Percentiles rank a stretch among this genome's conserved stretches.
Evolutionary conservation across 495 filamentous ascomycete species (phyloP).

Genomic region (Hypoxylon intermedium): DNA sequence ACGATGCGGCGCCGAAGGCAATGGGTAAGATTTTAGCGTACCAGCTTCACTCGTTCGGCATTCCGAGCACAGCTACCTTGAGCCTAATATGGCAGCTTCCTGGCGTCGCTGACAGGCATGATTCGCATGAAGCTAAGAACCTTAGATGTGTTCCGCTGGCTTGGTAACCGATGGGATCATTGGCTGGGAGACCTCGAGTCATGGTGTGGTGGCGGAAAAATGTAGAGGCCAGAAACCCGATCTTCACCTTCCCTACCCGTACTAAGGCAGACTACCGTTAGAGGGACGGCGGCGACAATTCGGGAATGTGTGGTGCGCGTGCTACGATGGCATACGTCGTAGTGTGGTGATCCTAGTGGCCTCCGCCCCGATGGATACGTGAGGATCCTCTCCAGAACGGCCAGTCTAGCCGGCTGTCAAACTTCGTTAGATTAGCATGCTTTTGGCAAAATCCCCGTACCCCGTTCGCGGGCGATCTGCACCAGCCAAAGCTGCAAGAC

Average conservation of each 20-base stretch:
- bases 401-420: constrained; percentile 37
- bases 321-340: constrained; percentile 20
- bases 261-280: constrained; percentile 19
- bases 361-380: constrained; percentile 33
- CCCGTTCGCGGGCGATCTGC: constrained; percentile 32
- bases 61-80: neutral
- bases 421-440: constrained; percentile 30
- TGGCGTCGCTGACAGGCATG: constrained; percentile 20
- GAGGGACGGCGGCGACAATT: constrained; percentile 24
- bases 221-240: neutral
- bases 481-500: constrained; percentile 30
- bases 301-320: constrained; percentile 31
- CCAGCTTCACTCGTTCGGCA: neutral
- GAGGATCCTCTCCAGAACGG: constrained; percentile 24
- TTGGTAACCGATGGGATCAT: constrained; percentile 19
- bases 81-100: constrained; percentile 9
- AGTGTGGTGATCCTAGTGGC: constrained; percentile 25
- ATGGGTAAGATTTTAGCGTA: neutral
- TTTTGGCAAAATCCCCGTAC: constrained; percentile 37
- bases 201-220: constrained; percentile 23
- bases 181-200: constrained; percentile 22
- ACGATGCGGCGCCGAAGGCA: neutral
- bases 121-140: constrained; percentile 29
- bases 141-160: constrained; percentile 22
- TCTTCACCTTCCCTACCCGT: constrained; percentile 18